Evolutionary conservation across 805 yeast genomes (phyloP), one percentile per base, ranked within the genome.

Genomic region (Ascoidea asiatica): DNA sequence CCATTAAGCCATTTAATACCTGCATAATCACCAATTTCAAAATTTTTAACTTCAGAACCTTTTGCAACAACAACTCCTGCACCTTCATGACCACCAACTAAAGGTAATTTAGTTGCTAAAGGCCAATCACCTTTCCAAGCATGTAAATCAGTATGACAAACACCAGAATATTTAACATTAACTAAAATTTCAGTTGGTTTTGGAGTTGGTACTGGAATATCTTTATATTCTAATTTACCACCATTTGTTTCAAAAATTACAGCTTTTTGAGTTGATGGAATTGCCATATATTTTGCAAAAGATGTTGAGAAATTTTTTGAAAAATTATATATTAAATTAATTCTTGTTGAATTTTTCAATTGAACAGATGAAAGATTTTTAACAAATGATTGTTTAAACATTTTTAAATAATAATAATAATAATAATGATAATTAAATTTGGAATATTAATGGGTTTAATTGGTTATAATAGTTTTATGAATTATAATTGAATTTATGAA

Each of bases 71-170:
- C 92, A 43, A 75, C 73, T 60, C 94, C 94, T 22, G 90, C 89
- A 66, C 92, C 94, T 66, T 84, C 94, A 66, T 84, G 94, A 55
- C 94, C 94, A 51, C 92, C 92, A 42, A 83, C 88, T 53, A 82
- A 67, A 20, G 92, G 90, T 48, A 80, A 69, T 60, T 79, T 80
- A 52, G 81, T 75, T 51, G 66, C 75, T 62, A 81, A 69, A 43
- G 94, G 92, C 94, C 95, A 86, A 67, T 87, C 95, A 58, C 95
- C 95, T 61, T 82, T 77, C 89, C 92, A 84, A 45, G 94, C 95
- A 69, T 87, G 95, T 62, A 87, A 74, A 60, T 86, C 95, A 36
- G 95, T 85, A 72, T 88, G 95, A 67, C 95, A 86, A 46, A 86
- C 95, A 65, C 95, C 95, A 21, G 95, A 77, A 72, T 79, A 86